Percentiles rank a stretch among this genome's conserved stretches.
Conservation (phyloP, 2,329 filamentous ascomycete genomes). For the Fusarium nisikadoi region DNA sequence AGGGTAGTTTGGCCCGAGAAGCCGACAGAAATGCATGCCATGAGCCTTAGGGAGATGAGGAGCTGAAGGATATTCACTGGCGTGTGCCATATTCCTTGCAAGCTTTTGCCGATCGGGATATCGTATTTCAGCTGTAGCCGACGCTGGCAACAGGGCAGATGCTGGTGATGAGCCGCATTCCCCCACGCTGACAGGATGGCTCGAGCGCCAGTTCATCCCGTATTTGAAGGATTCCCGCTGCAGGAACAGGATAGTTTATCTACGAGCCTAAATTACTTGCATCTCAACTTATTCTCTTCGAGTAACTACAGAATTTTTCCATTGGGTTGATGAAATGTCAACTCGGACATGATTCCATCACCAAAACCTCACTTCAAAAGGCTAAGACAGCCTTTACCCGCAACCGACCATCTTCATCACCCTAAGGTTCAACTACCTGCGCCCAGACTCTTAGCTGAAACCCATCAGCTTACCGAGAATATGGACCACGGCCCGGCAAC, state of each 20-base stretch:
- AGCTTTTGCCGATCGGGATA: background rate
- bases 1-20: background rate
- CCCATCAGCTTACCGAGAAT: background rate
- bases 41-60: background rate
- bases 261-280: background rate
- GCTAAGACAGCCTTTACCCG: background rate
- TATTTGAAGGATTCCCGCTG: background rate
- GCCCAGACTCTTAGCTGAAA: background rate
- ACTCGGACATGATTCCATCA: rapidly evolving
- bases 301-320: rapidly evolving
- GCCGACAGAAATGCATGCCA: background rate
- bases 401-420: background rate
- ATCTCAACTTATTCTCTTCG: background rate
- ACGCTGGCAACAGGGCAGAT: background rate
- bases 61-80: background rate
- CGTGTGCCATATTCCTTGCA: background rate
- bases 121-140: background rate
- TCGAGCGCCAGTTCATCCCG: background rate
- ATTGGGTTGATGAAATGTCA: rapidly evolving
- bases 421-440: background rate
- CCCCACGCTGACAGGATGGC: background rate
- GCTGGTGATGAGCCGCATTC: background rate
- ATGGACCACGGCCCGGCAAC: background rate
- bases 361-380: background rate
- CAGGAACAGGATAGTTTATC: background rate